phyloP scores from a whole-genome alignment of 345 rosid species.

The Eutrema heterophyllum region DNA sequence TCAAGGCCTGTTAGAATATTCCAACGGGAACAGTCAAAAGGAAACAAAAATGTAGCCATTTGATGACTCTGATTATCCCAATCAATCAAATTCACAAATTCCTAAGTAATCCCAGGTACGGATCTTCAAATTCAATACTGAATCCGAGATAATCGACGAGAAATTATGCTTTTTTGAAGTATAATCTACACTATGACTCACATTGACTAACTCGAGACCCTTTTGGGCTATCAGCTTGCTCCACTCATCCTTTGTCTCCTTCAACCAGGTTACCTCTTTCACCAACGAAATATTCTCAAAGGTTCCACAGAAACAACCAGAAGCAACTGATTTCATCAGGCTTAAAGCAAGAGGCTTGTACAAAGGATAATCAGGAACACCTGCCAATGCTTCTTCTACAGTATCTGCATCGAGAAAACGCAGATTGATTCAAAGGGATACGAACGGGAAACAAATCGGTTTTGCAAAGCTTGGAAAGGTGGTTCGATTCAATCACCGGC shows the following conservation, averaged over 20 bases:
- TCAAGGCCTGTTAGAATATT: conserved; percentile 33
- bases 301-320: conserved; percentile 24
- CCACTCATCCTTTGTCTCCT: conserved; percentile 43
- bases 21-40: background rate
- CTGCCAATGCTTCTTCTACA: conserved; percentile 29
- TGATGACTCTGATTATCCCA: background rate
- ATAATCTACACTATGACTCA: background rate
- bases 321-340: conserved; percentile 37
- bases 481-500: conserved; percentile 4
- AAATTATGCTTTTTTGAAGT: background rate
- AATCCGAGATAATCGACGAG: background rate
- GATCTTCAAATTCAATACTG: background rate
- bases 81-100: conserved; percentile 2
- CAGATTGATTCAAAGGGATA: background rate
- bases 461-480: background rate
- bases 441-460: background rate
- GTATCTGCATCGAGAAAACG: background rate
- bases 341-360: conserved; percentile 45
- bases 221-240: conserved; percentile 29
- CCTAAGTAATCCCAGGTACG: background rate
- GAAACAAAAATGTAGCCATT: background rate
- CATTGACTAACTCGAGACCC: conserved; percentile 40
- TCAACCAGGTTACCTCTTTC: conserved; percentile 21
- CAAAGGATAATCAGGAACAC: conserved; percentile 50
- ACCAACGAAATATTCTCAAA: conserved; percentile 21